Evolutionary conservation across 1,139 yeast species (phyloP).

Genomic region (Magnusiomyces paraingens): DNA sequence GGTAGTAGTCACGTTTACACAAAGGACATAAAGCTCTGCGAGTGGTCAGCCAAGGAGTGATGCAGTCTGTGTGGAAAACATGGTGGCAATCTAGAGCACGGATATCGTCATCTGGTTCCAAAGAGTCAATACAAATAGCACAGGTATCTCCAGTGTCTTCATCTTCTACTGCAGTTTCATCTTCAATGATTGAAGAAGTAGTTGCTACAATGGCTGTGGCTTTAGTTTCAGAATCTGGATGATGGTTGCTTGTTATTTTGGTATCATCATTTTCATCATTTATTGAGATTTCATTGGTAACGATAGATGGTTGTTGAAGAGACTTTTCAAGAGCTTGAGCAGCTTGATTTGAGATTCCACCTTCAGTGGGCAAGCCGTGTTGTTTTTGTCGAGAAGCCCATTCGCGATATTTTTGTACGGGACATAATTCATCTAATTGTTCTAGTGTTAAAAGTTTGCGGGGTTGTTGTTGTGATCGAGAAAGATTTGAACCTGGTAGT

Average conservation of each 20-base stretch:
- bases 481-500: slow-evolving; percentile 32
- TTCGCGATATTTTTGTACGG: slow-evolving; percentile 49
- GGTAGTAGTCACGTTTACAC: slow-evolving; percentile 47
- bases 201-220: slow-evolving; percentile 7
- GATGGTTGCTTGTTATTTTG: neutral
- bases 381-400: slow-evolving; percentile 24
- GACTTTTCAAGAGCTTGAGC: slow-evolving; percentile 8
- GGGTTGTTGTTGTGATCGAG: slow-evolving; percentile 44
- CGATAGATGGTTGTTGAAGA: neutral
- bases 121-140: slow-evolving; percentile 68
- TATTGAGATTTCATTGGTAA: neutral
- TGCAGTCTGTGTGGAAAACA: slow-evolving; percentile 71
- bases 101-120: slow-evolving; percentile 58
- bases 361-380: slow-evolving; percentile 22
- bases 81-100: slow-evolving; percentile 77
- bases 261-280: neutral
- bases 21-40: slow-evolving; percentile 78
- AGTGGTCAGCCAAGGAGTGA: slow-evolving; percentile 74
- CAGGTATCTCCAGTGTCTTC: slow-evolving; percentile 50
- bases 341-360: slow-evolving; percentile 22
- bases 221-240: neutral
- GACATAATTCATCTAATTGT: slow-evolving; percentile 62
- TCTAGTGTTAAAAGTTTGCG: slow-evolving; percentile 41
- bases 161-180: neutral
- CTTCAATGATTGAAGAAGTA: neutral